Base-by-base conservation (phyloP, 176 grass and related monocot species). In the Lolium perenne region DNA sequence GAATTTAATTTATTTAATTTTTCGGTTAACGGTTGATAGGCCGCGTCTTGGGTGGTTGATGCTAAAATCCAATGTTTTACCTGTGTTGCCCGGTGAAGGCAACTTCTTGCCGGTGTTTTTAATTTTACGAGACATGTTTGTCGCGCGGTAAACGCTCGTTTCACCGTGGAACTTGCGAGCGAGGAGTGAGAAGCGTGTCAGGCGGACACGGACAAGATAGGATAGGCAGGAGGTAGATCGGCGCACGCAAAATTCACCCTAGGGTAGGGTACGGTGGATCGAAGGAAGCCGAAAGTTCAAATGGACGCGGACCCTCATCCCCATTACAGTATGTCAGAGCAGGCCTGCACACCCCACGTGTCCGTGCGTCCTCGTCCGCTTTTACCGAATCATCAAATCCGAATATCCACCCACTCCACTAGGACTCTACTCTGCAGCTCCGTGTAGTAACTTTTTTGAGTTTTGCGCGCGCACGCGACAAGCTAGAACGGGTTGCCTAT, bases 311-410 rank as follows among this genome's bases (percentile, higher is more conserved):
- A 47, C 10, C 43, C 59, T 29, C 26, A 29, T 29, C 26, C 26
- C 26, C 26, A 29, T 29, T 29, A n/a, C 26, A 9, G 1, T 0
- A 0, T 40, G 73, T 55, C 83, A 76, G 78, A 63, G 14, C 4
- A 10, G 18, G 14, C 56, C 1, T 6, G 63, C 56, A 25, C 25
- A 40, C 71, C 83, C 78, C 83, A 86, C 64, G 88, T 82, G 83
- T 76, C 77, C 67, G 46, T 84, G 82, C 54, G 51, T 13, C 71
- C 59, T 20, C 12, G 51, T 4, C 38, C 22, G 75, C 63, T 71
- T 75, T 67, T 23, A 23, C 50, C 11, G 59, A 74, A 74, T 47
- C 81, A 25, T 25, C 59, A 73, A 48, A 75, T 11, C 46, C 17
- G 32, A 69, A 75, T 66, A 82, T 66, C 26, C 26, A 29, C 0